Evolutionary conservation across 169 alveolate species (phyloP), one percentile per base, ranked within the genome.

Genomic region (Plasmodium malariae): DNA sequence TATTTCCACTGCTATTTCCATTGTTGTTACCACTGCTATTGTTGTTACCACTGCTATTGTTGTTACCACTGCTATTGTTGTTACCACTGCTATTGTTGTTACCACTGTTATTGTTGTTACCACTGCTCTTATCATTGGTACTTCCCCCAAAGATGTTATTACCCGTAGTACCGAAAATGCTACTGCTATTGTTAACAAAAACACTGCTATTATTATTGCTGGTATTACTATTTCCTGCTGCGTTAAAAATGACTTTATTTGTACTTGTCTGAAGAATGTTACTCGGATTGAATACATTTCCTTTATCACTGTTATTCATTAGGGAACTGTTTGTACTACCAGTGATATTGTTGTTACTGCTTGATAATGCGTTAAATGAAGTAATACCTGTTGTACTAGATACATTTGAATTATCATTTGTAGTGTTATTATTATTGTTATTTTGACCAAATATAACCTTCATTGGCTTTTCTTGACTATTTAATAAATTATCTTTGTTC

Each of bases 361-460:
- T 67, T 9, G 67, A 1, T 65, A 37, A n/a, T 0, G 26, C 21
- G 3, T 43, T 34, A 32, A 65, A 65, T 30, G 67, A 5, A 3
- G 65, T 24, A 65, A 21, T 43, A 43, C 24, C 24, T 7, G 65
- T 12, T 21, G 63, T 28, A 21, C 63, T 40, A 26, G 67, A 37
- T 36, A 48, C 17, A 24, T 37, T 32, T 14, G 43, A n/a, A 51
- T 26, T 21, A 55, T 11, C 21, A 59, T 40, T 55, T 9, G 17
- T 26, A 59, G 70, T 0, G 5, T 34, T 59, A 36, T 26, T 21
- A 34, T 11, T 19, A 49, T 17, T 83, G 1, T 51, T 68, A 55
- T 83, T 65, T 32, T 83, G 91, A 3, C 91, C 91, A 65, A 83
- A 83, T 36, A 83, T 83, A 5, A 83, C 91, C 36, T 83, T 83